These are phyloP conservation scores for Diaporthe sp. DNA, from an alignment of 2,329 filamentous ascomycete genomes.

Conservation along the genomic window DNA sequence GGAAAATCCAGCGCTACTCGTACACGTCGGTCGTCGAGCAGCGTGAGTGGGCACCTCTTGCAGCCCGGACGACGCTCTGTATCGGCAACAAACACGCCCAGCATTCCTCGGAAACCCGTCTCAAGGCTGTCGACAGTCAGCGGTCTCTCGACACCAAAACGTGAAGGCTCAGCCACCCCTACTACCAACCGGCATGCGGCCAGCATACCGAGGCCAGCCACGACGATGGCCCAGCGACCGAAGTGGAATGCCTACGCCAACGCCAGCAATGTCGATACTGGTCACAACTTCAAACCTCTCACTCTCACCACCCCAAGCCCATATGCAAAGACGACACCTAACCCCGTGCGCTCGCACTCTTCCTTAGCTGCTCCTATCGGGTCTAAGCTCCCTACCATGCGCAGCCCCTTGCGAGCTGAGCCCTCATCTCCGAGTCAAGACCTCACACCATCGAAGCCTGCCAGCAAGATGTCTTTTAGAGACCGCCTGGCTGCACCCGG, in stretches of 20 bases:
- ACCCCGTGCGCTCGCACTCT: slow-evolving; percentile 56
- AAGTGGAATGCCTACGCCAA: slow-evolving; percentile 81
- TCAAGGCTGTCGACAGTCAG: slow-evolving; percentile 62
- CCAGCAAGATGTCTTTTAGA: slow-evolving; percentile 65
- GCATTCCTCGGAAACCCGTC: slow-evolving; percentile 57
- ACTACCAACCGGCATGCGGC: slow-evolving; percentile 53
- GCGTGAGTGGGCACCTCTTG: slow-evolving; percentile 58
- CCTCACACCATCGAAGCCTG: slow-evolving; percentile 59
- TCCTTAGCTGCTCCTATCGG: slow-evolving; percentile 50
- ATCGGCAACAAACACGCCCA: slow-evolving; percentile 59
- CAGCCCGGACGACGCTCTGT: slow-evolving; percentile 62
- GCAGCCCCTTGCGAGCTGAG: slow-evolving; percentile 62
- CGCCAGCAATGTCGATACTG: slow-evolving; percentile 72
- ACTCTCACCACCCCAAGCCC: slow-evolving; percentile 72
- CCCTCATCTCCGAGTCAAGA: slow-evolving; percentile 64
- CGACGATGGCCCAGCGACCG: slow-evolving; percentile 70
- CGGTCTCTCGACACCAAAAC: slow-evolving; percentile 50
- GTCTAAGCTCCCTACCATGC: slow-evolving; percentile 63
- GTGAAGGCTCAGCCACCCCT: slow-evolving; percentile 65
- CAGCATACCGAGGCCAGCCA: slow-evolving; percentile 58
- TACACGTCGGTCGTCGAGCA: slow-evolving; percentile 60
- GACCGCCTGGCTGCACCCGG: slow-evolving; percentile 66
- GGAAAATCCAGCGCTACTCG: slow-evolving; percentile 50
- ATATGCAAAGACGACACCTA: slow-evolving; percentile 60
- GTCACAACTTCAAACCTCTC: slow-evolving; percentile 76